Evolutionary conservation across 305 asterid genomes (phyloP), one percentile per base, ranked within the genome.

Genomic region (Fraxinus albicans): DNA sequence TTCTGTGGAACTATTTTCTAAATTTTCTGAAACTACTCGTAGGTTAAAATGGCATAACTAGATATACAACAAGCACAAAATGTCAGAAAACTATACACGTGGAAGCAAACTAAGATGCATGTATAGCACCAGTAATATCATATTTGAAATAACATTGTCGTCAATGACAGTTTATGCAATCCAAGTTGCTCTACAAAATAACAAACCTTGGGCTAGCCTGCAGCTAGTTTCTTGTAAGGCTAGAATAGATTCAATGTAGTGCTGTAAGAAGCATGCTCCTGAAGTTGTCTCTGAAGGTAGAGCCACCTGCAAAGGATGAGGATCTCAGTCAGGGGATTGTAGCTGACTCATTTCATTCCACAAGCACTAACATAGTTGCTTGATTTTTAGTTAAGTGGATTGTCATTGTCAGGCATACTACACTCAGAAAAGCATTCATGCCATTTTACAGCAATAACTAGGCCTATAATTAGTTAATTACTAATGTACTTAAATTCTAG

Each of bases 201-300:
- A 87, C 90, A 44, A 90, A 94, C 98, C 98, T 94, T 89, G 90
- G n/a, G 86, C 92, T 50, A 89, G 88, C 81, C 78, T 83, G 84
- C 93, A 90, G 88, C 98, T 95, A 35, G 94, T 90, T 80, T 93
- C 97, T 92, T 95, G 97, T 81, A 95, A 88, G 88, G 97, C 97
- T 87, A 97, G 89, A 85, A 97, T 93, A 85, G 95, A 93, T 85
- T 97, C 98, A 81, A 95, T 90, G 84, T 95, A 94, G 84, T 90
- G 94, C 85, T 94, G 98, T 87, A 97, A 87, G 89, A 92, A 97
- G 86, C 98, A 97, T 78, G 95, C 90, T 79, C 98, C 97, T 13
- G 96, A 90, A 72, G 93, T 92, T 33, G 97, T 86, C 83, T 97
- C 99, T 74, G 88, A 36, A 78, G 99, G 99, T 86, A 97, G 92